These are phyloP conservation scores for Sclerotiophoma versabilis DNA, from an alignment of 2,329 filamentous ascomycete genomes.

Conservation along the genomic window DNA sequence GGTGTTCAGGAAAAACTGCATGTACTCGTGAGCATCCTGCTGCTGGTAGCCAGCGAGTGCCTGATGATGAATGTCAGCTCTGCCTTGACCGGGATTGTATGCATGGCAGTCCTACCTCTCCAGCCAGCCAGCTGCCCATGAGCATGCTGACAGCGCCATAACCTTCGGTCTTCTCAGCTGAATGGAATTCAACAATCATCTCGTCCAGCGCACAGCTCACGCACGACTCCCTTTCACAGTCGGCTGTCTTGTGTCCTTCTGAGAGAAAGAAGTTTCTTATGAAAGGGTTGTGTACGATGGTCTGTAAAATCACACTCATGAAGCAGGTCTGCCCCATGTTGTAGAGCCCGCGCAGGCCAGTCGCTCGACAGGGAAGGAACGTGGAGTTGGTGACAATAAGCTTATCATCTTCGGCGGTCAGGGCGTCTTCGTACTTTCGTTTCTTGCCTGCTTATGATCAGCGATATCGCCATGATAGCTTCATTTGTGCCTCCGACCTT, in stretches of 20 bases:
- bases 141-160: constrained; percentile 91
- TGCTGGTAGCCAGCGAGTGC: constrained; percentile 83
- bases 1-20: constrained; percentile 92
- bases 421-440: constrained; percentile 76
- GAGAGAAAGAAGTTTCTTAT: constrained; percentile 91
- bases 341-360: constrained; percentile 88
- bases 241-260: constrained; percentile 81
- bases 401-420: constrained; percentile 69
- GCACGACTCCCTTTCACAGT: constrained; percentile 68
- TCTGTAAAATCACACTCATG: constrained; percentile 94
- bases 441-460: constrained; percentile 63
- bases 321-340: constrained; percentile 99
- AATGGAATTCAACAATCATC: constrained; percentile 69
- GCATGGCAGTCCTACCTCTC: constrained; percentile 59
- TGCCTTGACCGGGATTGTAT: not conserved
- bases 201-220: constrained; percentile 68
- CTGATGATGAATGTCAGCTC: constrained; percentile 20
- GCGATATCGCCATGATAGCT: not conserved
- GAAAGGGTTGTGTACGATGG: constrained; percentile 90
- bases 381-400: constrained; percentile 82
- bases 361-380: constrained; percentile 81
- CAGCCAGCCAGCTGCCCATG: constrained; percentile 87
- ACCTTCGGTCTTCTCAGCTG: constrained; percentile 81
- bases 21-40: constrained; percentile 97
- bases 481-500: constrained; percentile 58